These are phyloP conservation scores for Zymoseptoria crescenta DNA, from an alignment of 2,329 filamentous ascomycete species.

Conservation along the genomic window DNA sequence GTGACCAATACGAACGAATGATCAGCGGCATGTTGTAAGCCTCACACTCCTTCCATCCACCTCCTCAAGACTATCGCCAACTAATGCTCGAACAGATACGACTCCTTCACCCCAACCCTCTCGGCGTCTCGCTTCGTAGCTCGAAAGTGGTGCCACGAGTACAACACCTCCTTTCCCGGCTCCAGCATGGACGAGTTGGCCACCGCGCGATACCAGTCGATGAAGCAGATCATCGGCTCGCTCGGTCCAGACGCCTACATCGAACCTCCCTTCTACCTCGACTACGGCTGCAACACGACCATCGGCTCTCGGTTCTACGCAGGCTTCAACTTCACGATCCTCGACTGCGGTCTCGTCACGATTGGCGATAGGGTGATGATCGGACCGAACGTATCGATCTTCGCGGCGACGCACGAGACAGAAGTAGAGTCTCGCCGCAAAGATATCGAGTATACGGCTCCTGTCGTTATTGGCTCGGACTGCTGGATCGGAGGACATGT, in stretches of 20 bases:
- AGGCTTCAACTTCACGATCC: constrained; percentile 49
- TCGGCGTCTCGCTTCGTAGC: constrained; percentile 46
- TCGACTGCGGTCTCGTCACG: constrained; percentile 46
- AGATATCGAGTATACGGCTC: constrained; percentile 43
- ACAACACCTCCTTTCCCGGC: constrained; percentile 49
- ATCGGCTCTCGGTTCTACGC: constrained; percentile 58
- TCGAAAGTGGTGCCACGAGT: constrained; percentile 49
- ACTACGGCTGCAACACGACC: constrained; percentile 59
- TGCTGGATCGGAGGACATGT: constrained; percentile 18
- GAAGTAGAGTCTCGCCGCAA: constrained; percentile 42
- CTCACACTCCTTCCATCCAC: background rate
- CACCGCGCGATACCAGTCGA: background rate
- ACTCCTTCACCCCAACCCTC: constrained; percentile 43
- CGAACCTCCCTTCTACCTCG: constrained; percentile 54
- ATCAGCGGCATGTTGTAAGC: constrained; percentile 52
- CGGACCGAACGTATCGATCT: constrained; percentile 46
- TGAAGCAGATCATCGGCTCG: constrained; percentile 9
- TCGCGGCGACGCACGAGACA: constrained; percentile 46
- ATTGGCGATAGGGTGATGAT: constrained; percentile 48
- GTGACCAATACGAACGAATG: constrained; percentile 58
- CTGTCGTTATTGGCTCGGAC: constrained; percentile 39
- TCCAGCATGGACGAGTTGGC: constrained; percentile 2
- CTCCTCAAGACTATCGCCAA: background rate
- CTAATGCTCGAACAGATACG: constrained; percentile 26
- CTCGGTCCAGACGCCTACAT: constrained; percentile 39